Evolutionary conservation across 2,329 filamentous ascomycete species (phyloP), one percentile per base, ranked within the genome.

Genomic region (Xylariaceae sp.): DNA sequence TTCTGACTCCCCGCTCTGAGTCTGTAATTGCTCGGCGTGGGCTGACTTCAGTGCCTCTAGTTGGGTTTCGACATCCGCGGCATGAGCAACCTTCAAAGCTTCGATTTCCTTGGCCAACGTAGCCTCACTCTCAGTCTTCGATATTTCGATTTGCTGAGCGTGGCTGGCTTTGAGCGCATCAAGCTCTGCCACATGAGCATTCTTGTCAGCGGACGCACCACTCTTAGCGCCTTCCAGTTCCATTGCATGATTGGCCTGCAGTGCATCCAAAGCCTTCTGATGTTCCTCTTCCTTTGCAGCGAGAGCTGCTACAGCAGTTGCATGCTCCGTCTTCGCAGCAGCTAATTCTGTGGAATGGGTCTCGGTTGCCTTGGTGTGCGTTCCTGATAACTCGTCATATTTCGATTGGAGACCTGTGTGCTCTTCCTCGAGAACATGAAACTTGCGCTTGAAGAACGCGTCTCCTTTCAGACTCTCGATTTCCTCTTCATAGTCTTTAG

Each of bases 361-460:
- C 16, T 57, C 55, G 17, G 54, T 43, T 22, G 56, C 36, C 7
- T 54, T 56, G n/a, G 60, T 53, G 41, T 66, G 64, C 12, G 59
- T 55, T 19, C 47, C 45, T 10, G 57, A 60, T 12, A 68, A 50
- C 42, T 65, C 63, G 12, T 66, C 64, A 38, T 60, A 60, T 44
- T 66, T 62, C 1, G 56, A 39, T 56, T 67, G 62, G 10, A 72
- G 58, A 39, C 82, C 79, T 11, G 72, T 73, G 65, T 86, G 78
- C 65, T 84, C 77, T 5, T 66, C 67, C 63, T 85, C 81, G 6
- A 87, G 74, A 36, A 82, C 79, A 53, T 83, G 76, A 55, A 81
- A 86, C 67, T 84, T 82, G 58, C 79, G 78, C 71, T 83, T 84
- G 69, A 84, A 83, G 64, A 80, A 80, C 13, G 83, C 82, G 56